Evolutionary conservation across 2,329 filamentous ascomycete genomes (phyloP).

Genomic region (Alternaria consortialis): DNA sequence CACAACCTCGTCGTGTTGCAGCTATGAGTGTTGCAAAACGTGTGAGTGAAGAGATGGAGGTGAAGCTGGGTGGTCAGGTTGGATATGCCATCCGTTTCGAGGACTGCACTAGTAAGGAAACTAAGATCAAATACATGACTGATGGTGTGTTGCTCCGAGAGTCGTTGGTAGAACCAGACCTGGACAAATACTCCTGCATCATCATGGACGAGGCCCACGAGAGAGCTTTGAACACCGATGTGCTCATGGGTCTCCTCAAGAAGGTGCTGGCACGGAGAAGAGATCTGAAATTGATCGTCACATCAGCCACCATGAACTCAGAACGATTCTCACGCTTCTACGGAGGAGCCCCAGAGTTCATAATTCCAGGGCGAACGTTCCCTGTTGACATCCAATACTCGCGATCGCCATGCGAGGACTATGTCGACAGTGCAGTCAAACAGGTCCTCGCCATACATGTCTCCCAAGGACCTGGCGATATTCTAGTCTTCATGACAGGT

Average conservation of each 20-base stretch:
- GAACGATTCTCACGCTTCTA: constrained; percentile 97
- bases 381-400: constrained; percentile 97
- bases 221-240: constrained; percentile 93
- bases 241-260: constrained; percentile 96
- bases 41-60: constrained; percentile 98
- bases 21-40: constrained; percentile 99
- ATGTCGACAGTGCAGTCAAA: constrained; percentile 95
- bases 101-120: constrained; percentile 95
- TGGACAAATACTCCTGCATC: constrained; percentile 96
- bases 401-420: constrained; percentile 93
- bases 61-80: constrained; percentile 83
- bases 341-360: constrained; percentile 93
- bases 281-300: constrained; percentile 96
- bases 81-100: constrained; percentile 99
- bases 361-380: constrained; percentile 94
- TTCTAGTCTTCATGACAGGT: constrained; percentile 98
- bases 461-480: constrained; percentile 90
- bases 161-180: constrained; percentile 87
- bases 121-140: constrained; percentile 98
- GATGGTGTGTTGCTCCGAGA: constrained; percentile 94
- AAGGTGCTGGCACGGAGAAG: constrained; percentile 90
- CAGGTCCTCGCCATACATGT: constrained; percentile 96
- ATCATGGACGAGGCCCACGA: constrained; percentile 99
- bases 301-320: constrained; percentile 97
- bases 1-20: constrained; percentile 93